A percentile compares a stretch with the other conserved stretches of the same genome.
phyloP scores from a whole-genome alignment of 371 early-diverging fungal genomes.

The Rhizomucor pusillus region DNA sequence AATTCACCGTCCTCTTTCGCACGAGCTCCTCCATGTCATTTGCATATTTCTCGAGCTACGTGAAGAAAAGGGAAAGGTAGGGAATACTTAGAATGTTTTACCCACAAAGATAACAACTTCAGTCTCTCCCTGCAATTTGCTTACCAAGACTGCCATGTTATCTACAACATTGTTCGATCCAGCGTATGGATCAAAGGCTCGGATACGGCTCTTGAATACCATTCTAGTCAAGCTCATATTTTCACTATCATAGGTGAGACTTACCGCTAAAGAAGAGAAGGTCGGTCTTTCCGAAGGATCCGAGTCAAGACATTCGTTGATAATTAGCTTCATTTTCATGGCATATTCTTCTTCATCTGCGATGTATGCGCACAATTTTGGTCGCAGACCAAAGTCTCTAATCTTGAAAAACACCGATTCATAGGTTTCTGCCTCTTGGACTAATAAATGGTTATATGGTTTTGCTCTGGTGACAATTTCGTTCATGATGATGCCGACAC shows the following conservation, averaged over 20 bases:
- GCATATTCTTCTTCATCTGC: slow-evolving; percentile 35
- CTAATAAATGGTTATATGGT: slow-evolving; percentile 28
- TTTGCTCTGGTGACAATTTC: slow-evolving; percentile 44
- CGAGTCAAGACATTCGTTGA: slow-evolving; percentile 29
- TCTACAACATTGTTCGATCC: slow-evolving; percentile 43
- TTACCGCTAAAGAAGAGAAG: slow-evolving; percentile 22
- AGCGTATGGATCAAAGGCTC: slow-evolving; percentile 43
- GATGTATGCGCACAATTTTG: slow-evolving; percentile 2
- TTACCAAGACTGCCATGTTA: slow-evolving; percentile 50
- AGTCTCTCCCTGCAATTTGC: too few relatives aligned
- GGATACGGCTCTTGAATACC: slow-evolving; percentile 26
- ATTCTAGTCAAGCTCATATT: too few relatives aligned
- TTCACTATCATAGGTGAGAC: too few relatives aligned
- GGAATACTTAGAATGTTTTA: too few relatives aligned
- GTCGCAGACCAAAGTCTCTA: too few relatives aligned
- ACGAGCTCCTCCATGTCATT: slow-evolving; percentile 55
- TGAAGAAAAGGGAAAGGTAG: too few relatives aligned
- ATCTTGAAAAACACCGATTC: too few relatives aligned
- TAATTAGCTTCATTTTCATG: slow-evolving; percentile 37
- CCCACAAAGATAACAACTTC: too few relatives aligned
- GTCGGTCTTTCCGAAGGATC: slow-evolving; percentile 34
- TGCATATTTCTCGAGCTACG: slow-evolving; percentile 46
- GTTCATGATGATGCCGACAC: slow-evolving; percentile 49
- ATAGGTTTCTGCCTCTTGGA: not conserved
- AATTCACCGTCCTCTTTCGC: slow-evolving; percentile 40